Percentiles rank a stretch among this genome's conserved stretches.
phyloP scores from a whole-genome alignment of 352 stramenopile species.

The Stramenopiles sp. region DNA sequence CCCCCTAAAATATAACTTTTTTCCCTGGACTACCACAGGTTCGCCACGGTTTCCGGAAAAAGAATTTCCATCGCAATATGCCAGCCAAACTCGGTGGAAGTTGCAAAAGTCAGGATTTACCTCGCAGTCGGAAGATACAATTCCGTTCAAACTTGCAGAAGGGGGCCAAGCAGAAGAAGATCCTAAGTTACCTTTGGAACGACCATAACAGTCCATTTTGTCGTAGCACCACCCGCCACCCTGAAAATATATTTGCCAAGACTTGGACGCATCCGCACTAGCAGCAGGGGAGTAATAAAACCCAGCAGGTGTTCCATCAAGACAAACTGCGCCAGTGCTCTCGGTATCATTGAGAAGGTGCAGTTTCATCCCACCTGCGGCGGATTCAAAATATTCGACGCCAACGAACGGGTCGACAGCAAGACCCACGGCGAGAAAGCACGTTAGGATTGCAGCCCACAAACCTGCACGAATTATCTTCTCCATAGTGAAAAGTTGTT shows the following conservation, averaged over 20 bases:
- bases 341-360: neutral
- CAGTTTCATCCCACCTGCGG: neutral
- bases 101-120: neutral
- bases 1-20: constrained; percentile 2
- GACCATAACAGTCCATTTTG: neutral
- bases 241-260: constrained; percentile 11
- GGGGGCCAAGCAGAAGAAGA: neutral
- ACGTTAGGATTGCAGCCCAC: neutral
- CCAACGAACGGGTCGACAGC: neutral
- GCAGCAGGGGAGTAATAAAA: neutral
- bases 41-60: constrained; percentile 3
- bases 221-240: constrained; percentile 8
- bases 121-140: neutral
- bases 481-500: neutral
- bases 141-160: neutral
- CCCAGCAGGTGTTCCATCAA: constrained; percentile 8
- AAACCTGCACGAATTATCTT: neutral
- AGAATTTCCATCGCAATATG: neutral
- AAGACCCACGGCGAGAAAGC: neutral
- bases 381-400: neutral
- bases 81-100: neutral
- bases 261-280: neutral
- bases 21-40: neutral
- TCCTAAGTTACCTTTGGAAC: neutral
- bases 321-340: neutral